Evolutionary conservation across 2,329 filamentous ascomycete species (phyloP), one percentile per base, ranked within the genome.

Genomic region (Curvularia eragrostidis): DNA sequence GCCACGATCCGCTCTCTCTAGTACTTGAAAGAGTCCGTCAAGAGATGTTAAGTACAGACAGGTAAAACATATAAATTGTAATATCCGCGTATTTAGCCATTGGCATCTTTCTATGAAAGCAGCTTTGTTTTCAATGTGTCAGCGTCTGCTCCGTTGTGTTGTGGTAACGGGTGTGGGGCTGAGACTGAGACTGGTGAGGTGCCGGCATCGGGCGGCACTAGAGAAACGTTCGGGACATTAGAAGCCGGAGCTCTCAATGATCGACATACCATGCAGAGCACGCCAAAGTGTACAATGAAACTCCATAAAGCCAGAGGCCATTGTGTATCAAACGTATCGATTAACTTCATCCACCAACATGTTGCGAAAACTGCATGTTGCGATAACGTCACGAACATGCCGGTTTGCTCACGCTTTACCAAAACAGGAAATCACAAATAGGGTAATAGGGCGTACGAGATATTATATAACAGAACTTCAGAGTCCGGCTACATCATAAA

Each of bases 11-110:
- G 43, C 47, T 34, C 21, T 52, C 24, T 47, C 18, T 21, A 41
- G 30, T 41, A 43, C 39, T 57, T 61, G 55, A 48, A 42, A 58
- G 28, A 26, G 28, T 13, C 53, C 30, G 18, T 36, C 34, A 26
- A n/a, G 38, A 58, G 44, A 61, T 19, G 58, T 54, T 54, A 58
- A 58, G 54, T 12, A 1, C 13, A 12, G 3, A 9, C 34, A 46
- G 19, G 39, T 39, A 49, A 43, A 36, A 19, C 13, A 18, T 13
- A 21, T 34, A 32, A 46, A 57, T 19, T 19, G 26, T n/a, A n/a
- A 19, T 7, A n/a, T 2, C 19, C 1, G 21, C 15, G 10, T 8
- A 28, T 43, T 44, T 46, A 38, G 50, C 26, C 41, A 52, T 46
- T 34, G 30, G 41, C 46, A 19, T 42, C 7, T 15, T 4, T 46